Percentiles rank a stretch among this genome's conserved stretches.
Conservation (phyloP, 345 rosid genomes). For the Lumnitzera racemosa region DNA sequence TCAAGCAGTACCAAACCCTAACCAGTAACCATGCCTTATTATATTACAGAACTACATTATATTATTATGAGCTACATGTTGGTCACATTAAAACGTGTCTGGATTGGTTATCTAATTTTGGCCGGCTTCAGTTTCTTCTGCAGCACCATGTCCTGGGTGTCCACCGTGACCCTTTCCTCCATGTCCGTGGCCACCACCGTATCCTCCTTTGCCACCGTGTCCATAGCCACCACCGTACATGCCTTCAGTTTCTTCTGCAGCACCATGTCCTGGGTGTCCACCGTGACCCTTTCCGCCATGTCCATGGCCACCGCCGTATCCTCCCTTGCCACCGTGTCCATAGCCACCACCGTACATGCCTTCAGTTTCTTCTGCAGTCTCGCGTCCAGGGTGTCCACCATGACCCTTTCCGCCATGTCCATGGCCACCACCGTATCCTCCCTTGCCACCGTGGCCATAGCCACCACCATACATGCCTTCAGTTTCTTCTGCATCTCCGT, state of each 20-base stretch:
- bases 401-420: constrained; percentile 4
- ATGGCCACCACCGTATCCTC: neutral
- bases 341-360: neutral
- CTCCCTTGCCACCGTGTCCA: neutral
- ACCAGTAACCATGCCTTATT: too few species aligned
- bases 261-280: neutral
- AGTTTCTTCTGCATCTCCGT: neutral
- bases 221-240: neutral
- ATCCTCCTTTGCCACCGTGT: neutral
- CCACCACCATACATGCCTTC: neutral
- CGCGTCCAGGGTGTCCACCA: neutral
- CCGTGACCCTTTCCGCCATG: constrained; percentile 3
- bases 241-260: neutral
- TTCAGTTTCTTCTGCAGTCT: neutral
- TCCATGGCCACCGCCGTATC: constrained; percentile 1
- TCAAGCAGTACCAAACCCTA: too few species aligned
- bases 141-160: constrained; percentile 6
- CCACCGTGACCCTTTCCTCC: constrained; percentile 7
- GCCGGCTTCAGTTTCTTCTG: neutral
- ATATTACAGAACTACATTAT: too few species aligned
- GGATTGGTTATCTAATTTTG: neutral
- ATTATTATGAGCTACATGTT: too few species aligned
- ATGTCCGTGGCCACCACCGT: constrained; percentile 1
- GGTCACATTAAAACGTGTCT: too few species aligned
- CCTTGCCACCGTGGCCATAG: neutral